Evolutionary conservation across 345 rosid genomes (phyloP), one percentile per base, ranked within the genome.

Genomic region (Gossypium anomalum): DNA sequence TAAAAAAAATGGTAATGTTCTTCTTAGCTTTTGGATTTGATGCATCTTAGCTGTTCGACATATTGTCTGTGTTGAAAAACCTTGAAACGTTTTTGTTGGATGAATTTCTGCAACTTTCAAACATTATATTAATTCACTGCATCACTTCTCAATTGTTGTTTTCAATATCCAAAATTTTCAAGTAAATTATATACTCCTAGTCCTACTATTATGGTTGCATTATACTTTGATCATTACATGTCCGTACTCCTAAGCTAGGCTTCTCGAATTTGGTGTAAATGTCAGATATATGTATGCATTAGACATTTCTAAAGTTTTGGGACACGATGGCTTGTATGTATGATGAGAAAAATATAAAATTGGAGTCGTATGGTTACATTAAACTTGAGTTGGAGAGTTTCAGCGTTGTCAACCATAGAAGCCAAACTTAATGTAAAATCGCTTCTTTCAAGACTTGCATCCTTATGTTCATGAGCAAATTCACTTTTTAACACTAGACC

Each of bases 11-110:
- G 51, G 73, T 3, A 51, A 51, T 14, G 13, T 1, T 27, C 0
- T 15, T 52, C 5, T 3, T 52, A 9, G 23, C 19, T 9, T 15
- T 27, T 41, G 11, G 45, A 14, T 22, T 22, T 22, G 6, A 2
- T 23, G 76, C 61, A 5, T 49, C 3, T 7, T n/a, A 19, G 34
- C 11, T 63, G 76, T 62, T 73, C 49, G 70, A 73, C 20, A 7
- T 34, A 49, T 11, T 62, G 76, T 47, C 59, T 62, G 47, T n/a
- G 9, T 34, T 69, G 47, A 47, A 47, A 47, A 22, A 27, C 20
- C 44, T 60, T 27, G 49, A 19, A 16, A 19, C 19, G 51, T 41
- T 4, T 43, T 19, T 19, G n/a, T 43, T 65, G 16, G 49, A 64
- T 43, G 51, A 34, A 64, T 64, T 64, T 43, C 52, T 53, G 20